Evolutionary conservation across 257 asterid species (phyloP), one percentile per base, ranked within the genome.

Genomic region (Echites panduratus): DNA sequence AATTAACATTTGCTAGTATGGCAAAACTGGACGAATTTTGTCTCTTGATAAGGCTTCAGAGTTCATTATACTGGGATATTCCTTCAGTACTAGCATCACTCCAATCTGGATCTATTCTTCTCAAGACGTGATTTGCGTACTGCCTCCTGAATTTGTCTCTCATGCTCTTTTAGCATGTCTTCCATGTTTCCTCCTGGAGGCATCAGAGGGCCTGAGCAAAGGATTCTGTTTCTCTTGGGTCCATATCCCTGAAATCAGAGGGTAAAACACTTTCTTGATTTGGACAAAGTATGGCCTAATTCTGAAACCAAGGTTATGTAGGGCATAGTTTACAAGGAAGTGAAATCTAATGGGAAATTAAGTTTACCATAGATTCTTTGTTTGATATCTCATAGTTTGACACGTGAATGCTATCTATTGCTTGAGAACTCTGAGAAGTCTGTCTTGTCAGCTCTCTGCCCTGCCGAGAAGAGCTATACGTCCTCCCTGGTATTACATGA

Each of bases 101-200:
- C 71, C 72, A 75, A 74, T 73, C 68, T 78, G 67, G 87, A 72
- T 74, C 78, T 70, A 43, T 73, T 82, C 74, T 81, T 85, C 72
- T 79, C 86, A 35, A 76, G 57, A 26, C 85, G 88, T 13, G 86
- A 85, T 68, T 84, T 87, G 20, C 91, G 82, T 53, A 87, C 89
- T 0, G 85, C 81, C 77, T 83, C 89, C 76, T 79, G 91, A 53
- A 87, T 83, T 68, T 87, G 87, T 44, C 82, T 83, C 76, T 84
- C 87, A 5, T 87, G 91, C 71, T 87, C 91, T 63, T 82, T 87
- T 32, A 87, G 83, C 91, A 87, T 79, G 71, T 83, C 88, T 66
- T 87, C 91, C 85, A 87, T 83, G 83, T 80, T 85, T 52, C 89
- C 85, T 44, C 89, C 86, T 14, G 88, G 87, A 77, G 85, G 86